Conservation (phyloP, 345 rosid species). For the Sonneratia caseolaris region DNA sequence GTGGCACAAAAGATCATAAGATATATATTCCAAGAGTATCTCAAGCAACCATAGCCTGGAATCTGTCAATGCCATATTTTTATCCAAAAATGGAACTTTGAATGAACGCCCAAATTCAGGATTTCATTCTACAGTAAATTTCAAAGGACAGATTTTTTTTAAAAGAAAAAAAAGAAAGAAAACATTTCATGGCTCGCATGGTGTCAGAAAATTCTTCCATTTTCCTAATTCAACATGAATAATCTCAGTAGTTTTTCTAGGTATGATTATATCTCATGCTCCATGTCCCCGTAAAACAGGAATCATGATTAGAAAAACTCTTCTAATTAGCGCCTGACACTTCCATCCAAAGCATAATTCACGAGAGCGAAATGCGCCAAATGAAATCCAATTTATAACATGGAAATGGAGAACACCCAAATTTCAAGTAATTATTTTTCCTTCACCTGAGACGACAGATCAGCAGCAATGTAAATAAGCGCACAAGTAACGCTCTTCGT, state of each 20-base stretch:
- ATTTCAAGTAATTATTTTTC: not conserved
- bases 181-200: not conserved
- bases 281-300: too few species aligned
- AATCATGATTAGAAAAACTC: too few species aligned
- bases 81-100: not conserved
- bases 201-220: not conserved
- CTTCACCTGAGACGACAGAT: slow-evolving; percentile 79
- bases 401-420: not conserved
- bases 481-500: slow-evolving; percentile 67
- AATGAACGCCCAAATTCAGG: not conserved
- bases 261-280: too few species aligned
- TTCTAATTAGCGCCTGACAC: too few species aligned
- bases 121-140: too few species aligned
- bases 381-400: too few species aligned
- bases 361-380: too few species aligned
- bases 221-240: not conserved
- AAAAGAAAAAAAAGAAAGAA: not conserved
- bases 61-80: not conserved
- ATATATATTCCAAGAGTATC: not conserved
- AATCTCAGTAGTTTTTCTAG: not conserved
- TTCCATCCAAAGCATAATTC: not conserved
- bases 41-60: not conserved
- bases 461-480: slow-evolving; percentile 74
- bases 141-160: too few species aligned
- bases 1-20: not conserved